phyloP scores from a whole-genome alignment of 1,284 basidiomycete genomes.

The Wolfiporia cocos region DNA sequence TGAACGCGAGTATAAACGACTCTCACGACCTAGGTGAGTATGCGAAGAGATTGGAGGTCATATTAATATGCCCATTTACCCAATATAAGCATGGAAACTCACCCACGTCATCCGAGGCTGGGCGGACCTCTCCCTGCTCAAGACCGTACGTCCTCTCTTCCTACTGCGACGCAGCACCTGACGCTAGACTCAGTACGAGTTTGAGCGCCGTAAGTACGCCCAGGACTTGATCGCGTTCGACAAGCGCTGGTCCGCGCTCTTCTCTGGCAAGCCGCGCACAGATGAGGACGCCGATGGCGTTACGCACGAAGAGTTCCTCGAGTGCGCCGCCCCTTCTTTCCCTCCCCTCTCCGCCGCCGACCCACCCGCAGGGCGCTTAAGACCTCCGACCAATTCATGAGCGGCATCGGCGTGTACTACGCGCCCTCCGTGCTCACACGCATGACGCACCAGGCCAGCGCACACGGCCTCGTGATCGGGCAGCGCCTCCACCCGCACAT shows the following conservation, averaged over 20 bases:
- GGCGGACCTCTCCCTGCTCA: constrained; percentile 58
- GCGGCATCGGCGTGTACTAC: constrained; percentile 64
- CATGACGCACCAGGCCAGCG: constrained; percentile 35
- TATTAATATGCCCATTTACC: no score
- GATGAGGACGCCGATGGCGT: constrained; percentile 53
- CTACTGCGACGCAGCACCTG: no score
- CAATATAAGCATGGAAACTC: constrained; percentile 83
- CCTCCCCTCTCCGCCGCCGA: background rate
- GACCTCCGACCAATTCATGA: constrained; percentile 52
- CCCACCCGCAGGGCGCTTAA: constrained; percentile 41
- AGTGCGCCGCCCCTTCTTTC: constrained; percentile 28
- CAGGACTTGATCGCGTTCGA: constrained; percentile 82
- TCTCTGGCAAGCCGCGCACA: constrained; percentile 72
- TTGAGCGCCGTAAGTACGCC: constrained; percentile 69
- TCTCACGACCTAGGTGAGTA: constrained; percentile 63
- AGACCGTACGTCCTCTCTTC: constrained; percentile 54
- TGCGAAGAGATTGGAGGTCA: no score
- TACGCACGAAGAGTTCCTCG: constrained; percentile 60
- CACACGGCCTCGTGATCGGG: constrained; percentile 46
- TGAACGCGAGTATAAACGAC: constrained; percentile 80
- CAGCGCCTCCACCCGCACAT: constrained; percentile 54
- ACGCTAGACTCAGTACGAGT: constrained; percentile 52
- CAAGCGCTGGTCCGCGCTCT: constrained; percentile 65
- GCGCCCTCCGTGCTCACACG: constrained; percentile 45
- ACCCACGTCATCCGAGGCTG: constrained; percentile 66